These are phyloP conservation scores for Zancudomyces culisetae DNA, from an alignment of 371 early-diverging fungal species.

Conservation along the genomic window DNA sequence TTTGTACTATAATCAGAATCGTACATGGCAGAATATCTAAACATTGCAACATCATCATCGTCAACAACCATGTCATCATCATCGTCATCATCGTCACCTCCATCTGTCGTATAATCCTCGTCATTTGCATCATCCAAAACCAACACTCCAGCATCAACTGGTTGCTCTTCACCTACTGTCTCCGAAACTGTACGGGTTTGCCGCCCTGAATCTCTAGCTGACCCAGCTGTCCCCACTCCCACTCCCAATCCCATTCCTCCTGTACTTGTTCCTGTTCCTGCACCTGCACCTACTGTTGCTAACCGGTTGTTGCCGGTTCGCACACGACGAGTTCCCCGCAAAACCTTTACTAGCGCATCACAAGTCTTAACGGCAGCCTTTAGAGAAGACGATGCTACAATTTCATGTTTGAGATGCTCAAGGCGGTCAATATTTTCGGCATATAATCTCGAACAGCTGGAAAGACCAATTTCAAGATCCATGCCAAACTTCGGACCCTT, in stretches of 20 bases:
- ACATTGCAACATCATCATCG: background rate
- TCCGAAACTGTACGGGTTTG: background rate
- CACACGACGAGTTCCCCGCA: background rate
- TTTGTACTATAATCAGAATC: background rate
- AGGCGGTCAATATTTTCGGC: constrained; percentile 29
- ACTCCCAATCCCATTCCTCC: background rate
- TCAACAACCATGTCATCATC: background rate
- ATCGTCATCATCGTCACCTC: constrained; percentile 25
- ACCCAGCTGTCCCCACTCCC: background rate
- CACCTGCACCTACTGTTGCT: background rate
- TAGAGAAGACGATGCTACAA: background rate
- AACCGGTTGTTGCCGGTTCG: background rate
- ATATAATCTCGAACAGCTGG: too few species aligned
- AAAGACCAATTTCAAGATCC: constrained; percentile 27
- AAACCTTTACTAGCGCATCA: background rate
- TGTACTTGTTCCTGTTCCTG: background rate
- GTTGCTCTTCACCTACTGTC: constrained; percentile 13
- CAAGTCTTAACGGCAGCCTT: background rate
- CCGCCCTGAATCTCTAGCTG: background rate
- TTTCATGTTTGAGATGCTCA: constrained; percentile 26
- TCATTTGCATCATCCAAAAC: constrained; percentile 29
- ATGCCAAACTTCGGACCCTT: constrained; percentile 37
- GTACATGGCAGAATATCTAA: background rate
- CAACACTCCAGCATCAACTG: constrained; percentile 18
- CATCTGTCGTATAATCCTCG: constrained; percentile 27